Evolutionary conservation across 169 alveolate species (phyloP).

Genomic region (Cryptosporidium meleagridis): DNA sequence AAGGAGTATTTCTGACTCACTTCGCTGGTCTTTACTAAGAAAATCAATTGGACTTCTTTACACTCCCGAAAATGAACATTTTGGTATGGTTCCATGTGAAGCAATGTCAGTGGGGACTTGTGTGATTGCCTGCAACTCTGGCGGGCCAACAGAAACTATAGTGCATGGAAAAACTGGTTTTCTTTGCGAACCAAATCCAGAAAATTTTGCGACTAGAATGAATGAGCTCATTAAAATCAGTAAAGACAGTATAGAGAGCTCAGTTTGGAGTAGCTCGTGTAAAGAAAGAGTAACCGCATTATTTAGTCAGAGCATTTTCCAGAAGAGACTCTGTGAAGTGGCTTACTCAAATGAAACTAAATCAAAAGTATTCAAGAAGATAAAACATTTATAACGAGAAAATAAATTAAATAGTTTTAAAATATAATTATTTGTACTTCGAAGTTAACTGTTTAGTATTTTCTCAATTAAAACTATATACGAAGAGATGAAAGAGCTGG

Average conservation of each 20-base stretch:
- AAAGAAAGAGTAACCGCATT: conserved; percentile 39
- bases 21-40: conserved; percentile 83
- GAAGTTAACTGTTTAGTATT: conserved; percentile 2
- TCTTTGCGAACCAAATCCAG: conserved; percentile 80
- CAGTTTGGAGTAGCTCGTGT: conserved; percentile 55
- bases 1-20: conserved; percentile 84
- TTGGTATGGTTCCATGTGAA: conserved; percentile 95
- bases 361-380: background rate
- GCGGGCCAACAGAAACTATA: conserved; percentile 94
- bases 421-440: background rate
- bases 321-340: conserved; percentile 31
- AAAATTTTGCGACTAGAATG: conserved; percentile 86
- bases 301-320: conserved; percentile 42
- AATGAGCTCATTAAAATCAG: conserved; percentile 76
- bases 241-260: conserved; percentile 61
- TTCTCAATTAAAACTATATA: background rate
- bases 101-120: conserved; percentile 90
- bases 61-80: conserved; percentile 95
- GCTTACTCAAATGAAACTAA: conserved; percentile 4
- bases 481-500: conserved; percentile 33
- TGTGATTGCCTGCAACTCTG: conserved; percentile 92
- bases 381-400: background rate
- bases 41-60: conserved; percentile 88
- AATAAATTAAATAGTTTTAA: background rate
- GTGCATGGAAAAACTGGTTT: conserved; percentile 88